A percentile compares a stretch with the other conserved stretches of the same genome.
Evolutionary conservation across 345 rosid species (phyloP).

Genomic region (Camelina hispida): DNA sequence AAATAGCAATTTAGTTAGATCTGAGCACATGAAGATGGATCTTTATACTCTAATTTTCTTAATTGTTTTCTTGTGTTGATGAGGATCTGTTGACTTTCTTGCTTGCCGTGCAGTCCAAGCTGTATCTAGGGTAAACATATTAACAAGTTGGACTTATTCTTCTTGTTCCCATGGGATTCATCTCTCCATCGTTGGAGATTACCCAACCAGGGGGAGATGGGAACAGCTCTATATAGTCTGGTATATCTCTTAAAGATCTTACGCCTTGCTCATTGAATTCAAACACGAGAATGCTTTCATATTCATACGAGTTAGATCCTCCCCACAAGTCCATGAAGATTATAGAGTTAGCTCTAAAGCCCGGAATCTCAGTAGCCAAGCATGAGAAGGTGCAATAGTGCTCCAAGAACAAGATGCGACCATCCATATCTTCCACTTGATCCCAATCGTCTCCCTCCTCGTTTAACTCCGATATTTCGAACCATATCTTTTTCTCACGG

Average conservation of each 20-base stretch:
- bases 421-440: conserved; percentile 30
- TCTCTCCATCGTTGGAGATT: conserved; percentile 20
- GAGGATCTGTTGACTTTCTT: not conserved
- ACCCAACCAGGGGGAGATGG: conserved; percentile 22
- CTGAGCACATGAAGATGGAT: not conserved
- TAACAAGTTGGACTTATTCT: not conserved
- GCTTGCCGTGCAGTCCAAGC: not conserved
- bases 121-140: not conserved
- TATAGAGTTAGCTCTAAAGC: conserved; percentile 21
- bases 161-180: not conserved
- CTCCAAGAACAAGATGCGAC: conserved; percentile 32
- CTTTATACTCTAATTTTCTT: not conserved
- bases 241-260: conserved; percentile 5
- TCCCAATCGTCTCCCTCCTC: conserved; percentile 37
- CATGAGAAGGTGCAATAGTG: conserved; percentile 21
- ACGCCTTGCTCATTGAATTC: conserved; percentile 7
- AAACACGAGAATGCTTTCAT: conserved; percentile 19
- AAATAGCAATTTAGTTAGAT: no score
- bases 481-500: conserved; percentile 18
- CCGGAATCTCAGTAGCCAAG: conserved; percentile 33
- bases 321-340: conserved; percentile 13
- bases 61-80: not conserved
- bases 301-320: not conserved
- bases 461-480: conserved; percentile 32
- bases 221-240: conserved; percentile 24